Conservation (phyloP, 352 stramenopile species). For the Salisapilia sapeloensis region DNA sequence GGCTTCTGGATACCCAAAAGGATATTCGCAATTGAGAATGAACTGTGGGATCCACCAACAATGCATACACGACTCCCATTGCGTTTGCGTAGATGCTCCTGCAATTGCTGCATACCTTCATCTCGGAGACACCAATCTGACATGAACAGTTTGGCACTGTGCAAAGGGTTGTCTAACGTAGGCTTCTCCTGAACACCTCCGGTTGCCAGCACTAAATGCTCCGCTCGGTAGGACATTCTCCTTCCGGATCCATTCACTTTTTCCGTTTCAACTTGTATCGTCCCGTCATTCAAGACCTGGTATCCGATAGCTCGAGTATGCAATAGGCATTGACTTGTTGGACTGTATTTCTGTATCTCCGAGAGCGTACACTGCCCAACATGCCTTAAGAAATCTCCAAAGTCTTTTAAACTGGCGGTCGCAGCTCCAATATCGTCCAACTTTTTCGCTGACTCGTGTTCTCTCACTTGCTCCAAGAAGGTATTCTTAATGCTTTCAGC, state of each 20-base stretch:
- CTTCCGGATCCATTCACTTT: constrained; percentile 5
- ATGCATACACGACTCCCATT: constrained; percentile 54
- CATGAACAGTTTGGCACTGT: constrained; percentile 39
- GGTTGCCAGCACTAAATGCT: constrained; percentile 52
- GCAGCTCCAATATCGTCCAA: constrained; percentile 35
- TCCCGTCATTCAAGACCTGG: constrained; percentile 20
- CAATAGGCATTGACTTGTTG: constrained; percentile 25
- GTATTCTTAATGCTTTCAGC: constrained; percentile 58
- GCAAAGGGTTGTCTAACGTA: constrained; percentile 11
- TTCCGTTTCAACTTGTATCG: constrained; percentile 27
- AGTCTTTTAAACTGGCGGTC: constrained; percentile 28
- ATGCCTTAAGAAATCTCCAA: constrained; percentile 45
- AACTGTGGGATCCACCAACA: constrained; percentile 70
- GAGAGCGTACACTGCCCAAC: constrained; percentile 22
- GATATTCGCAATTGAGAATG: constrained; percentile 71
- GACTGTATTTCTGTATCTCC: constrained; percentile 20
- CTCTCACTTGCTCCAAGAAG: constrained; percentile 35
- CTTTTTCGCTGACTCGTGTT: constrained; percentile 29
- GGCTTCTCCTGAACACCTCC: constrained; percentile 38
- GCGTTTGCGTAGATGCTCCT: constrained; percentile 18
- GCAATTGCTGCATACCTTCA: constrained; percentile 33
- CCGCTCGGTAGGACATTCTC: constrained; percentile 19
- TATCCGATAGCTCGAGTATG: constrained; percentile 27
- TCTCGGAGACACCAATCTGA: constrained; percentile 47
- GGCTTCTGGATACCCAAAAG: constrained; percentile 26